These are phyloP conservation scores for Fusarium paranaense DNA, from an alignment of 2,329 filamentous ascomycete species.

Conservation along the genomic window DNA sequence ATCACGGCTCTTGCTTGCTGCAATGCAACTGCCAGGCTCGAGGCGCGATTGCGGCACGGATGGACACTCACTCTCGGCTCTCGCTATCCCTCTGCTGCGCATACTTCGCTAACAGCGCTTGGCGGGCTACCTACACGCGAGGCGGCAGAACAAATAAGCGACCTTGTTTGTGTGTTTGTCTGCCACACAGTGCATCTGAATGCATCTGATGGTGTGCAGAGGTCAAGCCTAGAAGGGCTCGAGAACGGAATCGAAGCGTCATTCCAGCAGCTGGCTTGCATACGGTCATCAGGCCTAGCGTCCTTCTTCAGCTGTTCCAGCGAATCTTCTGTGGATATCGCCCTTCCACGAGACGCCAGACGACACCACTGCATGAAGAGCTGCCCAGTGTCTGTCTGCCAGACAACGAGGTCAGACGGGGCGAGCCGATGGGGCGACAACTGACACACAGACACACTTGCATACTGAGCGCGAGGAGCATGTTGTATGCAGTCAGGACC, in stretches of 20 bases:
- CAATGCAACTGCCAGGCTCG: conserved; percentile 6
- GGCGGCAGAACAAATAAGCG: neutral
- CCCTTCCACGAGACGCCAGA: conserved; percentile 7
- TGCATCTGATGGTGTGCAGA: neutral
- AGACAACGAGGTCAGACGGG: conserved; percentile 1
- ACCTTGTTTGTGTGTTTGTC: conserved; percentile 11
- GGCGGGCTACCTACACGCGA: neutral
- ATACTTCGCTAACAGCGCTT: neutral
- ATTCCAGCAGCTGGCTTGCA: conserved; percentile 18
- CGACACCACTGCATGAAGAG: neutral
- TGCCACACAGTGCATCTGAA: neutral
- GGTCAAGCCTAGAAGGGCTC: conserved; percentile 8
- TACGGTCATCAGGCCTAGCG: conserved; percentile 15
- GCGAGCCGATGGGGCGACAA: conserved; percentile 6
- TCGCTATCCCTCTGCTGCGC: neutral
- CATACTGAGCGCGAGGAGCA: neutral
- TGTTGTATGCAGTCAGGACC: neutral
- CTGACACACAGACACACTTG: conserved; percentile 3
- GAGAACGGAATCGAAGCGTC: conserved; percentile 10
- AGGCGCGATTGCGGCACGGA: conserved; percentile 2
- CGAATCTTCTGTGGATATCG: conserved; percentile 23
- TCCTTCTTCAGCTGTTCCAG: conserved; percentile 29
- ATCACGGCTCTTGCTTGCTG: neutral
- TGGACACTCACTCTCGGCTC: neutral
- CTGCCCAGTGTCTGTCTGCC: neutral